These are phyloP conservation scores for Dillenia suffruticosa DNA, from an alignment of 164 flowering plant species.

Conservation along the genomic window DNA sequence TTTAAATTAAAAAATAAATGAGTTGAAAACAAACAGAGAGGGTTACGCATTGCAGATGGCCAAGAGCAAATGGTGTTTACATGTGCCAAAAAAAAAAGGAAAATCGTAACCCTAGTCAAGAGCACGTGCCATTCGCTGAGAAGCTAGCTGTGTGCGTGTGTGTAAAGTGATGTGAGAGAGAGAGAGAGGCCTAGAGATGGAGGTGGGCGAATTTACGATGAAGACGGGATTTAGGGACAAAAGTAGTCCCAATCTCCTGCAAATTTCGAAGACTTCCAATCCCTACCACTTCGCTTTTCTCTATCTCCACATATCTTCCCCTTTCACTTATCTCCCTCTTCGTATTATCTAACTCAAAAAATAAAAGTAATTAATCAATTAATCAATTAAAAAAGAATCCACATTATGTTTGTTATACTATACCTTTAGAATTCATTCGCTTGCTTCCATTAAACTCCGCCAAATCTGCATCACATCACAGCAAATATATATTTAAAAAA, in stretches of 20 bases:
- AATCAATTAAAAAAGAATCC: neutral
- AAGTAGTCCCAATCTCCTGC: constrained; percentile 19
- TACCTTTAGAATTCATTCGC: constrained; percentile 29
- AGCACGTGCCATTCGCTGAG: too few relatives aligned
- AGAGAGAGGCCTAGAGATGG: neutral
- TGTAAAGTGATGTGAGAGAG: neutral
- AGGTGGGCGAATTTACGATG: constrained; percentile 24
- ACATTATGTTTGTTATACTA: constrained; percentile 14
- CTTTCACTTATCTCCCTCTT: constrained; percentile 16
- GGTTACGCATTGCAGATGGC: too few relatives aligned
- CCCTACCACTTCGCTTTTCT: constrained; percentile 32
- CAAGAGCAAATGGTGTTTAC: too few relatives aligned
- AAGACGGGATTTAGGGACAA: constrained; percentile 14
- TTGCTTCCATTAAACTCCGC: constrained; percentile 34
- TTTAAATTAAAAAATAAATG: too few relatives aligned
- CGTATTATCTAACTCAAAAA: constrained; percentile 5
- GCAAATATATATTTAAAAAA: neutral
- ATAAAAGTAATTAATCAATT: neutral
- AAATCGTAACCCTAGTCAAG: too few relatives aligned
- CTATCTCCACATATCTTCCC: constrained; percentile 12
- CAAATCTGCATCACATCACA: constrained; percentile 30
- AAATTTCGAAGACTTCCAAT: constrained; percentile 39
- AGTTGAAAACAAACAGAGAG: too few relatives aligned
- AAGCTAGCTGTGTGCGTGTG: too few relatives aligned
- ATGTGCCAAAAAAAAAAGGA: too few relatives aligned